These are phyloP conservation scores for Fusarium protoensiforme DNA, from an alignment of 2,329 filamentous ascomycete species.

Conservation along the genomic window DNA sequence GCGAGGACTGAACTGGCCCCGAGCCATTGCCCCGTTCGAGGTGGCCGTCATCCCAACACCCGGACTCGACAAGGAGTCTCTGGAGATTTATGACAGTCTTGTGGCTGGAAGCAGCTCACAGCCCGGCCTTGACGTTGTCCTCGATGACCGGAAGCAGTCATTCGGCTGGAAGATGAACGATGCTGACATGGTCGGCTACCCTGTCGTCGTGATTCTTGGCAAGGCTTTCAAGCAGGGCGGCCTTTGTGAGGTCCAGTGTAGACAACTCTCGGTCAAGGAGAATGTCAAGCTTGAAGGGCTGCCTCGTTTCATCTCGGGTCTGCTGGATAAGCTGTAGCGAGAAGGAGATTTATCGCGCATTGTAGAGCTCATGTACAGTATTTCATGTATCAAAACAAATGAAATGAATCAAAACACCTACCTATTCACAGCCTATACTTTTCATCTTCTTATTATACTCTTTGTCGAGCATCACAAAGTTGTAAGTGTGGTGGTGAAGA, in stretches of 20 bases:
- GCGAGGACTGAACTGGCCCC: conserved; percentile 87
- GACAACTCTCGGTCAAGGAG: conserved; percentile 71
- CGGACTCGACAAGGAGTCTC: conserved; percentile 59
- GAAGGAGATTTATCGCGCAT: neutral
- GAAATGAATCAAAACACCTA: neutral
- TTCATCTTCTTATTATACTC: neutral
- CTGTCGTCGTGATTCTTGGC: conserved; percentile 83
- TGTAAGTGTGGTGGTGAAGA: neutral
- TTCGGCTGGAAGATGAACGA: conserved; percentile 91
- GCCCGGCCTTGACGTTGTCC: conserved; percentile 67
- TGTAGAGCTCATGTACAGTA: conserved; percentile 18
- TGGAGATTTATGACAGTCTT: conserved; percentile 73
- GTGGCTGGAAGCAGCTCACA: conserved; percentile 27
- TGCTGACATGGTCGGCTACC: conserved; percentile 90
- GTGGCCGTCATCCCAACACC: conserved; percentile 71
- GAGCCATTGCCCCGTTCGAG: conserved; percentile 86
- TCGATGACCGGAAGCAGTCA: conserved; percentile 77
- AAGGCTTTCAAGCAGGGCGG: conserved; percentile 70
- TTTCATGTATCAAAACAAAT: neutral
- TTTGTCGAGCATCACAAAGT: neutral
- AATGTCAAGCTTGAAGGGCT: conserved; percentile 61
- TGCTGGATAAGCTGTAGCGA: conserved; percentile 61
- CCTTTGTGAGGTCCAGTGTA: conserved; percentile 82
- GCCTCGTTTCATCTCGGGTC: conserved; percentile 56
- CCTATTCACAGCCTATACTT: neutral